Evolutionary conservation across 2,329 filamentous ascomycete genomes (phyloP).

Genomic region (Pseudocercospora musae): DNA sequence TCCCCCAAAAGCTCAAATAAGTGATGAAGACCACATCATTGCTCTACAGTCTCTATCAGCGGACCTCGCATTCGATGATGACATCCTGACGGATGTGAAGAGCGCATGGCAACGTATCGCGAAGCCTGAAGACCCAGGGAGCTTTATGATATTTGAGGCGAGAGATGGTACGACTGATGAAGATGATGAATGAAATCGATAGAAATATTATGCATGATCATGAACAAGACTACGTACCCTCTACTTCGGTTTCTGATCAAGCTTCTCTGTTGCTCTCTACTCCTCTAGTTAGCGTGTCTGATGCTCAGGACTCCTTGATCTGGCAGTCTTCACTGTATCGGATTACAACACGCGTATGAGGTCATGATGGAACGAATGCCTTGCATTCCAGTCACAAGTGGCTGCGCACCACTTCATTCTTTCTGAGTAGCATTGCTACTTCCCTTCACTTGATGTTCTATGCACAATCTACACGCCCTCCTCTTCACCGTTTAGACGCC

Average conservation of each 20-base stretch:
- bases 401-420: background rate
- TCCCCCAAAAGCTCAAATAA: constrained; percentile 31
- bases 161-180: constrained; percentile 20
- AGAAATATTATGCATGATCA: background rate
- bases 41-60: constrained; percentile 53
- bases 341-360: too few relatives aligned
- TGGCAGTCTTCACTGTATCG: too few relatives aligned
- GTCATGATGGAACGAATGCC: too few relatives aligned
- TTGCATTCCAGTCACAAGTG: too few relatives aligned
- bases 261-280: too few relatives aligned
- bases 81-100: constrained; percentile 62
- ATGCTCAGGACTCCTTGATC: too few relatives aligned
- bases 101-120: constrained; percentile 66
- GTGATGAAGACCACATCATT: constrained; percentile 32
- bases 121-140: constrained; percentile 47
- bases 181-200: constrained; percentile 3
- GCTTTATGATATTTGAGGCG: constrained; percentile 78
- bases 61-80: constrained; percentile 73
- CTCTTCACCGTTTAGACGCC: background rate
- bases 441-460: background rate
- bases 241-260: too few relatives aligned
- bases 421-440: background rate
- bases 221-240: background rate
- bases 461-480: background rate
- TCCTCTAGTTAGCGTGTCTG: too few relatives aligned